Percentiles rank a stretch among this genome's conserved stretches.
Conservation (phyloP, 2,329 filamentous ascomycete genomes). For the Byssoonygena ceratinophila region DNA sequence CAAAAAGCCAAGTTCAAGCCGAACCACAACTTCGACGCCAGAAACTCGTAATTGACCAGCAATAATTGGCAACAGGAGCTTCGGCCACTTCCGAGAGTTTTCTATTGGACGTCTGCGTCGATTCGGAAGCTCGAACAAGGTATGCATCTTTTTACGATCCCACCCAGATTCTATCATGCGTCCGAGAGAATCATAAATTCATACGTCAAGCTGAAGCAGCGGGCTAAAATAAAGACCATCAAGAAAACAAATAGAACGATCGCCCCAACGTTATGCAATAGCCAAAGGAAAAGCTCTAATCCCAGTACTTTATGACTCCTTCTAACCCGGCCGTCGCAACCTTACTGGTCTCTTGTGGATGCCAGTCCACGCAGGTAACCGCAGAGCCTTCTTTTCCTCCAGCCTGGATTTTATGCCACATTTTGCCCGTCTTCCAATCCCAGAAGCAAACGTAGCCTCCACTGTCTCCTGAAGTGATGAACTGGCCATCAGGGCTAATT, state of each 20-base stretch:
- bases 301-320: constrained; percentile 85
- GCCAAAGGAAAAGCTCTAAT: constrained; percentile 44
- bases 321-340: constrained; percentile 83
- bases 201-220: not conserved
- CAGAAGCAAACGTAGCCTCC: constrained; percentile 89
- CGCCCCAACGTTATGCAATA: not conserved
- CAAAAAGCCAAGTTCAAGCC: not conserved
- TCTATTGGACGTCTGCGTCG: not conserved
- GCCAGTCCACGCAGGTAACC: constrained; percentile 83
- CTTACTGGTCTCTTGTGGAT: constrained; percentile 95
- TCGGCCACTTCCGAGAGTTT: not conserved
- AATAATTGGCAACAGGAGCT: not conserved
- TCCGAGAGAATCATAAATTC: not conserved
- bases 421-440: constrained; percentile 99
- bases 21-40: not conserved
- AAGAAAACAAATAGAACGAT: not conserved
- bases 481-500: constrained; percentile 83
- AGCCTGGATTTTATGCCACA: constrained; percentile 92
- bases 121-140: not conserved
- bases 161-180: not conserved
- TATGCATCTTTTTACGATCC: too few relatives aligned
- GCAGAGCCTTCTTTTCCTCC: constrained; percentile 57
- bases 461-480: constrained; percentile 75
- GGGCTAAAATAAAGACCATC: not conserved
- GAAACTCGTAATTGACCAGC: not conserved